Conservation (phyloP, 805 yeast species). For the Spathaspora arborariae region DNA sequence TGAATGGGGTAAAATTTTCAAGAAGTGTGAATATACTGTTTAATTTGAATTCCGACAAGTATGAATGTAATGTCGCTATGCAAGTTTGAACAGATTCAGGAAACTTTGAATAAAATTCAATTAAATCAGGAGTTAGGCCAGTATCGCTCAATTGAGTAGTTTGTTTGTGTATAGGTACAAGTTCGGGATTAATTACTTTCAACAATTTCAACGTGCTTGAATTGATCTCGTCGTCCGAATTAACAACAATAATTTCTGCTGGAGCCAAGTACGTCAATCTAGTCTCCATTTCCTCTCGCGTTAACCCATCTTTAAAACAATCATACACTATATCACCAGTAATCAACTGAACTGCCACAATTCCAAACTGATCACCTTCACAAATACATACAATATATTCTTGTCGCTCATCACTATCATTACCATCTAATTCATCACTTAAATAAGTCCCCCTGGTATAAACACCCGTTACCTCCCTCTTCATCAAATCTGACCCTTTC, state of each 20-base stretch:
- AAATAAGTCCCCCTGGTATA: slow-evolving; percentile 84
- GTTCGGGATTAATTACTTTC: slow-evolving; percentile 9
- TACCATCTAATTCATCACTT: slow-evolving; percentile 45
- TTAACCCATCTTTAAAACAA: slow-evolving; percentile 54
- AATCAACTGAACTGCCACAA: slow-evolving; percentile 65
- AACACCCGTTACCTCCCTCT: slow-evolving; percentile 62
- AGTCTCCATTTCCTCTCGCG: slow-evolving; percentile 66
- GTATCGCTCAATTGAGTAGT: neutral
- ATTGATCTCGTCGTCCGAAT: slow-evolving; percentile 27
- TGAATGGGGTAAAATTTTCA: slow-evolving; percentile 51
- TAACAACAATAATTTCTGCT: slow-evolving; percentile 55
- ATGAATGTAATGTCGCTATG: slow-evolving; percentile 45
- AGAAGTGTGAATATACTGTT: slow-evolving; percentile 51
- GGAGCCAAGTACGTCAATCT: slow-evolving; percentile 74
- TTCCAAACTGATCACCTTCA: slow-evolving; percentile 24
- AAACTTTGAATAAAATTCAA: slow-evolving; percentile 23
- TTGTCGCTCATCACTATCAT: slow-evolving; percentile 15
- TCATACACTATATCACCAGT: slow-evolving; percentile 80
- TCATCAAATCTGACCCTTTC: slow-evolving; percentile 50
- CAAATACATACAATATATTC: slow-evolving; percentile 46
- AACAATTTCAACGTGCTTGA: slow-evolving; percentile 6
- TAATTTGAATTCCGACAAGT: slow-evolving; percentile 62
- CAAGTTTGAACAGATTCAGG: slow-evolving; percentile 25
- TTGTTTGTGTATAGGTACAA: slow-evolving; percentile 8
- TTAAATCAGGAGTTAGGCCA: slow-evolving; percentile 11